Percentiles rank a stretch among this genome's conserved stretches.
Evolutionary conservation across 495 filamentous ascomycete genomes (phyloP).

Genomic region (Podospora appendiculata): DNA sequence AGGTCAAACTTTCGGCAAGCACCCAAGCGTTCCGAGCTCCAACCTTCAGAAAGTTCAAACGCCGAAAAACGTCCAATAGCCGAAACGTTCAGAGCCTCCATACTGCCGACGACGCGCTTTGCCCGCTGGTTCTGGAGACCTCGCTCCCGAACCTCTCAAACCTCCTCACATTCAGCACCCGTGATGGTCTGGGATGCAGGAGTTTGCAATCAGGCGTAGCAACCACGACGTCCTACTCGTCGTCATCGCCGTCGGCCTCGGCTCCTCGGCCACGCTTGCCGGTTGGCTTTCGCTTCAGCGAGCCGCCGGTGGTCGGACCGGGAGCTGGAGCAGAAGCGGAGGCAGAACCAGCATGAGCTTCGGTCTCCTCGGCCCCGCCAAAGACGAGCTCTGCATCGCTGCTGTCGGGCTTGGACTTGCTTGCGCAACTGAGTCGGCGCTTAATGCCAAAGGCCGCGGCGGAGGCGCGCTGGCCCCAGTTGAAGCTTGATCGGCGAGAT

Average conservation of each 20-base stretch:
- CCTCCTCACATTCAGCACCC: conserved; percentile 24
- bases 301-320: no score
- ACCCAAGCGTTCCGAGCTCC: no score
- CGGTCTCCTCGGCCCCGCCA: no score
- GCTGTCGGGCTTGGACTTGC: not conserved
- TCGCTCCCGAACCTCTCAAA: conserved; percentile 20
- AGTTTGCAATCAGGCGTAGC: conserved; percentile 20
- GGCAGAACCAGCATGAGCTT: no score
- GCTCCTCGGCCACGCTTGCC: not conserved
- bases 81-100: not conserved
- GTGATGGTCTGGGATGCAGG: conserved; percentile 25
- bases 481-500: not conserved
- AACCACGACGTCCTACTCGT: conserved; percentile 11
- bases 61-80: no score
- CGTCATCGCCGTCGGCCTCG: not conserved
- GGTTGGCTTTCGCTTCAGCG: not conserved
- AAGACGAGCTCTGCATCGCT: not conserved
- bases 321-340: no score
- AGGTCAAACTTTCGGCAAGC: no score
- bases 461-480: conserved; percentile 17
- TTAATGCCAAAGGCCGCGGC: conserved; percentile 14
- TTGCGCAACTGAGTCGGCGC: conserved; percentile 1
- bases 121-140: not conserved
- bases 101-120: not conserved
- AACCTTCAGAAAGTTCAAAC: no score